Base-by-base conservation (phyloP, 305 asterid species). In the Plantago lanceolata region DNA sequence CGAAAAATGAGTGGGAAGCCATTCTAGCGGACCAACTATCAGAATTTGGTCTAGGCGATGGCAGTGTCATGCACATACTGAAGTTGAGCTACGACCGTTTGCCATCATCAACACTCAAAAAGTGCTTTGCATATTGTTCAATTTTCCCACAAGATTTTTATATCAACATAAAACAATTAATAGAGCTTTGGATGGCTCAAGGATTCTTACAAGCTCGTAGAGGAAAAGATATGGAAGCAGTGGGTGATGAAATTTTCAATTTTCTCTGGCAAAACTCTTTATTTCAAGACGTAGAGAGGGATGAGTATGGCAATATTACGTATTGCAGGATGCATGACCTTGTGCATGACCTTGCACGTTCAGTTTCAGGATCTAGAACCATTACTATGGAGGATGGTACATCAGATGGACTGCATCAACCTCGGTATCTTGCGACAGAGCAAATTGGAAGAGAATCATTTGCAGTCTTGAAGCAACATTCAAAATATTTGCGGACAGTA, bases 121-220 rank as follows among this genome's bases (percentile, higher is more conserved):
- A 73, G 51, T 78, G 83, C 16, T 78, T 81, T 48, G 81, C 79
- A 5, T 81, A 68, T 31, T 75, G 78, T 43, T 77, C 81, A 0
- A 56, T 81, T 19, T 77, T 72, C 20, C 43, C 48, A 0, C 70
- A 64, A 33, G 79, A 77, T 24, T 2, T 0, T 8, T 0, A 1
- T 3, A 64, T 78, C 0, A 16, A 1, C 6, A 69, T 19, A 66
- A 61, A 75, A 21, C 0, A 53, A 6, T 1, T 81, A 17, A 56
- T 81, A 17, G 65, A 72, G 21, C 57, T 63, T 6, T 79, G 84
- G 81, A 79, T 75, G 78, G 77, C 66, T 9, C 71, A 67, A 49
- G 80, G 74, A 0, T 75, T 63, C 40, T 71, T 76, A 24, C 45
- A 63, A 44, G 5, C 11, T 17, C 53, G 19, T 1, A 16, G 9